These are phyloP conservation scores for Primulina tabacum DNA, from an alignment of 257 asterid genomes.

Conservation along the genomic window DNA sequence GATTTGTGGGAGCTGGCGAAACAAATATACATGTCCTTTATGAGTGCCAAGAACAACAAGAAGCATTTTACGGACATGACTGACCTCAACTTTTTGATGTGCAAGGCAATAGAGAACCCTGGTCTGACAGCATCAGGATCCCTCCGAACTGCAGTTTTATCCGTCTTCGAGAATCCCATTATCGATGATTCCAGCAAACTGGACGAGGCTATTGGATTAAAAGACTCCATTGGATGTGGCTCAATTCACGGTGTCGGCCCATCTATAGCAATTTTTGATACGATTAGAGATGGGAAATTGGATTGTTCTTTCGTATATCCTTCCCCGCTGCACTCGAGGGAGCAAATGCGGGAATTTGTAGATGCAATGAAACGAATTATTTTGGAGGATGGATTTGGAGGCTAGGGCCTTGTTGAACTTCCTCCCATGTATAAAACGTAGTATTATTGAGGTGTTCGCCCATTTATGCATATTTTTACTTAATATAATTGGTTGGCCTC, in stretches of 20 bases:
- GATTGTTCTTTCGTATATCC: conserved; percentile 85
- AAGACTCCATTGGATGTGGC: conserved; percentile 68
- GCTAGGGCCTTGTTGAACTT: background rate
- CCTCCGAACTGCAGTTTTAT: conserved; percentile 61
- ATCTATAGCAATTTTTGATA: conserved; percentile 44
- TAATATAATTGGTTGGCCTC: background rate
- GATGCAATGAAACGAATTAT: conserved; percentile 54
- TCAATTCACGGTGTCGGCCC: conserved; percentile 91
- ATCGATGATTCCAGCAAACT: conserved; percentile 33
- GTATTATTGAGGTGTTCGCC: background rate
- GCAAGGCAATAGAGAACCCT: conserved; percentile 90
- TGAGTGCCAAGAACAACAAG: conserved; percentile 29
- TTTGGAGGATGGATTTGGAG: conserved; percentile 20
- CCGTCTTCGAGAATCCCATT: conserved; percentile 70
- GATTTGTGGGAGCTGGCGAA: conserved; percentile 65
- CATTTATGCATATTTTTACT: background rate
- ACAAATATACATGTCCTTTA: conserved; percentile 50
- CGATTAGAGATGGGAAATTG: conserved; percentile 39
- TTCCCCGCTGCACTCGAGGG: conserved; percentile 77
- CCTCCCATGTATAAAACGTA: background rate
- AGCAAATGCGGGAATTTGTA: conserved; percentile 65
- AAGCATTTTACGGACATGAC: background rate
- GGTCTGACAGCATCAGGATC: conserved; percentile 71
- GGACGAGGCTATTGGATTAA: conserved; percentile 48
- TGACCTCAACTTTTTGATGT: conserved; percentile 81